Percentiles rank a stretch among this genome's conserved stretches.
Conservation (phyloP, 2,329 filamentous ascomycete genomes). For the Chaetomiaceae sp. region DNA sequence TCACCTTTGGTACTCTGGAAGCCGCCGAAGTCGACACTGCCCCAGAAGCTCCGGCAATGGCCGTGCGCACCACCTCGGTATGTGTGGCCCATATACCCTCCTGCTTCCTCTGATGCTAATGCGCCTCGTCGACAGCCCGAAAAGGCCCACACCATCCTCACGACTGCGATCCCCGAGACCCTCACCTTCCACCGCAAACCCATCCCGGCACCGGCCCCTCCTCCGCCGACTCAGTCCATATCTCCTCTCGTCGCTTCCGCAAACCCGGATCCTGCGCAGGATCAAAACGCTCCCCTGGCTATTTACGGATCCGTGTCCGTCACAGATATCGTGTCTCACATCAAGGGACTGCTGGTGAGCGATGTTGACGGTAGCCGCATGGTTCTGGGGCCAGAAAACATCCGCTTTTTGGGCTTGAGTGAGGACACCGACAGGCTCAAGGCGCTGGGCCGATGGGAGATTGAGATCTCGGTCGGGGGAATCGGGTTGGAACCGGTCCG, state of each 20-base stretch:
- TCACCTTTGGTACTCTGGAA: conserved; percentile 24
- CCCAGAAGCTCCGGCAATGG: not conserved
- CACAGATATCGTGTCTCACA: conserved; percentile 33
- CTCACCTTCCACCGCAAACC: conserved; percentile 38
- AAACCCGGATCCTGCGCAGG: conserved; percentile 9
- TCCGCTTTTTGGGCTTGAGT: conserved; percentile 33
- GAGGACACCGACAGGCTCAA: conserved; percentile 38
- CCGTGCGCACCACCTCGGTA: conserved; percentile 3
- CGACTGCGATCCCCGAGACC: conserved; percentile 33
- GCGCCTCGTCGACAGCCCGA: conserved; percentile 30
- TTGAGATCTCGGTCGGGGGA: conserved; percentile 33
- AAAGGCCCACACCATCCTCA: conserved; percentile 34
- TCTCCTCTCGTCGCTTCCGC: conserved; percentile 25
- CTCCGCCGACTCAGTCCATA: conserved; percentile 17
- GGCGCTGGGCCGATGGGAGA: conserved; percentile 37
- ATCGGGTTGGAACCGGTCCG: conserved; percentile 30
- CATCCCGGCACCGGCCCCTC: conserved; percentile 27
- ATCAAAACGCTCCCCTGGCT: conserved; percentile 16
- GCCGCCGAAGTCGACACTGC: not conserved
- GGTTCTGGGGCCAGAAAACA: conserved; percentile 33
- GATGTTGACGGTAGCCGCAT: conserved; percentile 34
- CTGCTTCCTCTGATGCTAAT: not conserved
- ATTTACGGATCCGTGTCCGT: conserved; percentile 43
- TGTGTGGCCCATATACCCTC: not conserved
- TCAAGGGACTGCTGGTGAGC: conserved; percentile 34